A percentile compares a stretch with the other conserved stretches of the same genome.
phyloP scores from a whole-genome alignment of 2,329 filamentous ascomycete species.

The Emergomyces pasteurianus region DNA sequence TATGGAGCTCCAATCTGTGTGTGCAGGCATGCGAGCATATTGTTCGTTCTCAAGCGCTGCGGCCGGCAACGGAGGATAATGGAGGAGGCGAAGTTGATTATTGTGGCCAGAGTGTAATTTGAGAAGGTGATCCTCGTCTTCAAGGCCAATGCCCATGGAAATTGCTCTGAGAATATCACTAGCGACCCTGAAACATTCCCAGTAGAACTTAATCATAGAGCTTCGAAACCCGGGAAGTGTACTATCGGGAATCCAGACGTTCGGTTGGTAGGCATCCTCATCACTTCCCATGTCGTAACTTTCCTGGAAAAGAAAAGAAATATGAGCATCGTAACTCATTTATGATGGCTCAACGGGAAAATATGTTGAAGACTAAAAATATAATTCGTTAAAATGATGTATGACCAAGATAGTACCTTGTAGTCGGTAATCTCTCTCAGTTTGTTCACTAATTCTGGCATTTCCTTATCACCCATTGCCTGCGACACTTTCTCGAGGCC shows the following conservation, averaged over 20 bases:
- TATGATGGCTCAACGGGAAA: not conserved
- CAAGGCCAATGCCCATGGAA: constrained; percentile 37
- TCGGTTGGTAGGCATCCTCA: constrained; percentile 33
- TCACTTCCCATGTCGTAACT: constrained; percentile 43
- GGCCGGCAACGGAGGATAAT: constrained; percentile 43
- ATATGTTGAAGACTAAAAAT: not conserved
- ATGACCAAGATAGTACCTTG: constrained; percentile 35
- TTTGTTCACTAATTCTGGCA: constrained; percentile 31
- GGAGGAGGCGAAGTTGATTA: constrained; percentile 49
- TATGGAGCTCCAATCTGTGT: constrained; percentile 44
- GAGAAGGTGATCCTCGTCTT: constrained; percentile 34
- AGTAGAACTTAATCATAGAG: constrained; percentile 41
- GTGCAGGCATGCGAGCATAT: constrained; percentile 39
- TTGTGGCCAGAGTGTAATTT: constrained; percentile 43
- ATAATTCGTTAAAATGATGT: not conserved
- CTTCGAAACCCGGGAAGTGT: constrained; percentile 35
- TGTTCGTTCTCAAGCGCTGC: constrained; percentile 32
- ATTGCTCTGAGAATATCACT: constrained; percentile 36
- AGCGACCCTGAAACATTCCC: constrained; percentile 33
- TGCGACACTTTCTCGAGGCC: constrained; percentile 44
- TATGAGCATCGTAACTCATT: not conserved
- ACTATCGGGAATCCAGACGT: constrained; percentile 38
- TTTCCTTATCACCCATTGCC: constrained; percentile 29
- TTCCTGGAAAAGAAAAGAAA: constrained; percentile 27
- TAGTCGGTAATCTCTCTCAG: constrained; percentile 38